A percentile compares a stretch with the other conserved stretches of the same genome.
Evolutionary conservation across 1,284 basidiomycete genomes (phyloP).

Genomic region (Ceratobasidium papillatum): DNA sequence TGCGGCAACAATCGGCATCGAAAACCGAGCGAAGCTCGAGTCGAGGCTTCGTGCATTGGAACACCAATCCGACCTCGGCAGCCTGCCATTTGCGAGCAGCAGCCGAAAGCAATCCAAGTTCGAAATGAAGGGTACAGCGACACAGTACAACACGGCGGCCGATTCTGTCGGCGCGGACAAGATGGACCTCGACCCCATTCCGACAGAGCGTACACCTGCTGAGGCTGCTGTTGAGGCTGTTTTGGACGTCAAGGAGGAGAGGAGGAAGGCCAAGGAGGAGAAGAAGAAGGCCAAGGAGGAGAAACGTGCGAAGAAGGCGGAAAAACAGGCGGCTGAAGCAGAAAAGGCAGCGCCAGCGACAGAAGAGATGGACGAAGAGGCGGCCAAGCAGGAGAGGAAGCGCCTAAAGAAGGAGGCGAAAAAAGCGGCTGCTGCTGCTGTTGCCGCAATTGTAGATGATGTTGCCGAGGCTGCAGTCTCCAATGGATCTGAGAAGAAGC

Average conservation of each 20-base stretch:
- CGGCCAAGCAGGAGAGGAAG: slow-evolving; percentile 44
- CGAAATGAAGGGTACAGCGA: slow-evolving; percentile 77
- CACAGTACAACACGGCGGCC: slow-evolving; percentile 83
- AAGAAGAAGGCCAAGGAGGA: slow-evolving; percentile 61
- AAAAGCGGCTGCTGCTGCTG: slow-evolving; percentile 59
- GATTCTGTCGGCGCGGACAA: slow-evolving; percentile 60
- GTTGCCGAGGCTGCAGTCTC: slow-evolving; percentile 58
- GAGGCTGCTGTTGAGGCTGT: slow-evolving; percentile 77
- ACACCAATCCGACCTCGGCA: slow-evolving; percentile 76
- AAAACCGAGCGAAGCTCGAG: slow-evolving; percentile 95
- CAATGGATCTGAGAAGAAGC: slow-evolving; percentile 70
- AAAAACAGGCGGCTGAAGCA: slow-evolving; percentile 51
- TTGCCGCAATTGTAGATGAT: slow-evolving; percentile 48
- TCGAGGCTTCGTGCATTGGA: slow-evolving; percentile 91
- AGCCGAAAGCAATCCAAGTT: slow-evolving; percentile 79
- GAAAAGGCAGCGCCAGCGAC: slow-evolving; percentile 52
- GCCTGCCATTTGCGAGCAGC: slow-evolving; percentile 61
- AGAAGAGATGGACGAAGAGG: slow-evolving; percentile 54
- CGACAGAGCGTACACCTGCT: slow-evolving; percentile 64
- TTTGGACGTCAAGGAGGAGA: slow-evolving; percentile 80
- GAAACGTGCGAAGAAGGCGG: slow-evolving; percentile 70
- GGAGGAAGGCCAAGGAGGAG: slow-evolving; percentile 81
- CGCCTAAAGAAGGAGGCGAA: slow-evolving; percentile 57
- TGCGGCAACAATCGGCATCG: slow-evolving; percentile 88
- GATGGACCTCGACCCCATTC: slow-evolving; percentile 33